Evolutionary conservation across 148 eudicot genomes (phyloP).

Genomic region (Persicaria maculosa): DNA sequence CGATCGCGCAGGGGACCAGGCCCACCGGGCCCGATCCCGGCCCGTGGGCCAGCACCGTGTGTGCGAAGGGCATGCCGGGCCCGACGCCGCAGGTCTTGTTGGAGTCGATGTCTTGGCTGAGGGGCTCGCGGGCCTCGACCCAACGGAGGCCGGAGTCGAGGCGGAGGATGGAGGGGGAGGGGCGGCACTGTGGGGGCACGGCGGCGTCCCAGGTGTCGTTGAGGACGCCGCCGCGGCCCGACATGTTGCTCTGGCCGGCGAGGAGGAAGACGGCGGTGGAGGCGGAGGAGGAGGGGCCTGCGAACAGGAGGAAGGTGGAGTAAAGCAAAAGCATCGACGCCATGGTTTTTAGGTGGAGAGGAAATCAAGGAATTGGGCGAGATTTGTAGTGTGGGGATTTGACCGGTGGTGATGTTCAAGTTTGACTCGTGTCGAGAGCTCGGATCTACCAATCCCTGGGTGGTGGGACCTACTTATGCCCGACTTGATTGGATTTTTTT

Average conservation of each 20-base stretch:
- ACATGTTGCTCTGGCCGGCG: conserved; percentile 91
- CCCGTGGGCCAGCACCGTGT: conserved; percentile 20
- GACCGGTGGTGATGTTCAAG: no score
- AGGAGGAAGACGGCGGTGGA: conserved; percentile 33
- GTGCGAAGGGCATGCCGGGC: conserved; percentile 59
- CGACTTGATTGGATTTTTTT: no score
- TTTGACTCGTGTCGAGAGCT: no score
- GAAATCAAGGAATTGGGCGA: background rate
- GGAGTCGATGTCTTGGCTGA: conserved; percentile 49
- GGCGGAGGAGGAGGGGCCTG: background rate
- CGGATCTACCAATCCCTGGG: no score
- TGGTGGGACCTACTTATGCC: no score
- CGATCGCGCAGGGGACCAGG: conserved; percentile 71
- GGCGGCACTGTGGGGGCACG: conserved; percentile 26
- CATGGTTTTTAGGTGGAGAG: background rate
- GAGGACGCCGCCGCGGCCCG: conserved; percentile 76
- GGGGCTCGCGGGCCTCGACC: conserved; percentile 58
- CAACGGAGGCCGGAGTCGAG: conserved; percentile 32
- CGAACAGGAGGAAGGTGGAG: conserved; percentile 5
- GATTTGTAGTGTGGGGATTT: background rate
- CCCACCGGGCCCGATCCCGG: conserved; percentile 46
- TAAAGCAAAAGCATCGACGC: background rate
- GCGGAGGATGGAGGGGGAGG: conserved; percentile 36
- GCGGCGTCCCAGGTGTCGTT: conserved; percentile 46
- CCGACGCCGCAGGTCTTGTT: conserved; percentile 55